Conservation (phyloP, 2,329 filamentous ascomycete genomes). For the Exophiala dermatitidis region DNA sequence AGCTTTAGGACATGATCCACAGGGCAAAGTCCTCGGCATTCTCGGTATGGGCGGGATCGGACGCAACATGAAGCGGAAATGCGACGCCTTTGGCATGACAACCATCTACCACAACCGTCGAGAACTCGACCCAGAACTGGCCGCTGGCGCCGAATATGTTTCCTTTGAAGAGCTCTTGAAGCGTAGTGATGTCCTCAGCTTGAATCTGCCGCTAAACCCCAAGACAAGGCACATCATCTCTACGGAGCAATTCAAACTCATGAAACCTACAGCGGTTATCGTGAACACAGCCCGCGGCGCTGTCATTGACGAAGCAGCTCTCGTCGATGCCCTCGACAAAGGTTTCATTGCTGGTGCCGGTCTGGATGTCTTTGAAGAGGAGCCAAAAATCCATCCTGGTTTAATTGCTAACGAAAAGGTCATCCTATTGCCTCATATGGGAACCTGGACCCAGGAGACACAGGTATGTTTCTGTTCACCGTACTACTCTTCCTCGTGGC, state of each 20-base stretch:
- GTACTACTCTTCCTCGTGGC: not conserved
- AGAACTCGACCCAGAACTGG: constrained; percentile 23
- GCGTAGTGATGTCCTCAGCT: constrained; percentile 66
- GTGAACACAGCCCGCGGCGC: constrained; percentile 79
- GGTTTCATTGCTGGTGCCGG: constrained; percentile 65
- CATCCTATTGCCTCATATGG: constrained; percentile 76
- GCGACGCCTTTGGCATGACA: constrained; percentile 28
- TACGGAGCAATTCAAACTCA: constrained; percentile 60
- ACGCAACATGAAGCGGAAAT: constrained; percentile 56
- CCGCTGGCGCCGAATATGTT: constrained; percentile 58
- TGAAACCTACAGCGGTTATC: constrained; percentile 71
- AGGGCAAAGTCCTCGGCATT: constrained; percentile 72
- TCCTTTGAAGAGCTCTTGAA: constrained; percentile 64
- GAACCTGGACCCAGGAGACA: constrained; percentile 67
- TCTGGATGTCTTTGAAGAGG: constrained; percentile 76
- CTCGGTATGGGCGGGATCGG: constrained; percentile 84
- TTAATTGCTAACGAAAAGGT: constrained; percentile 63
- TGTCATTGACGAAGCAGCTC: constrained; percentile 71
- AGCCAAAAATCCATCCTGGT: constrained; percentile 68
- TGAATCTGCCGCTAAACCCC: constrained; percentile 72
- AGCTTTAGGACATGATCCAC: constrained; percentile 65
- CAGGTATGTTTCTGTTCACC: constrained; percentile 18
- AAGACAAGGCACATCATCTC: constrained; percentile 71
- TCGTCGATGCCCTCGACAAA: constrained; percentile 63
- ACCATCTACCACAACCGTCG: constrained; percentile 28